Evolutionary conservation across 208 protist genomes (phyloP).

Genomic region (Crithidia bombi): DNA sequence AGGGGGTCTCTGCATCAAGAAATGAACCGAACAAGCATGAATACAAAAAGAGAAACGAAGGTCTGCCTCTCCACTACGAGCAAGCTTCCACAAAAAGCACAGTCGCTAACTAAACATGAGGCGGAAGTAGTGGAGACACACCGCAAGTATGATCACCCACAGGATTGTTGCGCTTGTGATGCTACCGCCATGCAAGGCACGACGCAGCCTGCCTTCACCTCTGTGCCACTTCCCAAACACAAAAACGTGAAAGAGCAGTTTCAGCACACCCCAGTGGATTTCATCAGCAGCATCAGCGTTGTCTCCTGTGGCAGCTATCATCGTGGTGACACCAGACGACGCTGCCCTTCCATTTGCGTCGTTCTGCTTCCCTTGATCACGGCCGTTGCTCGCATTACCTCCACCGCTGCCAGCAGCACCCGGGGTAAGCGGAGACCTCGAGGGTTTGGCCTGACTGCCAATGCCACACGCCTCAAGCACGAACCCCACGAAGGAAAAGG

Average conservation of each 20-base stretch:
- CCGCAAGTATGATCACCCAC: slow-evolving; percentile 35
- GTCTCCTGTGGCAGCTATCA: slow-evolving; percentile 1
- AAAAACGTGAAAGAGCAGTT: slow-evolving; percentile 98
- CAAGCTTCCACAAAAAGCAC: not conserved
- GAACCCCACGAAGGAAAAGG: slow-evolving; percentile 73
- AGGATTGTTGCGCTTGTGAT: slow-evolving; percentile 40
- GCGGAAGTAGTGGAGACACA: slow-evolving; percentile 95
- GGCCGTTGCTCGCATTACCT: too few species aligned
- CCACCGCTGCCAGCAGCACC: not conserved
- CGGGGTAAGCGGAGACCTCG: not conserved
- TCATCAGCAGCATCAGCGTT: slow-evolving; percentile 27
- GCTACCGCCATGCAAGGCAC: slow-evolving; percentile 57
- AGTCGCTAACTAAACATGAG: slow-evolving; percentile 60
- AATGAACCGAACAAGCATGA: not conserved
- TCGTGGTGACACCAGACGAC: not conserved
- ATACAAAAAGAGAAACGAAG: not conserved
- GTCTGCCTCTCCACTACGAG: too few species aligned
- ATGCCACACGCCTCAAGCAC: slow-evolving; percentile 67
- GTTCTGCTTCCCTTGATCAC: not conserved
- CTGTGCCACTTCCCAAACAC: slow-evolving; percentile 87
- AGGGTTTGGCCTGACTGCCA: slow-evolving; percentile 26
- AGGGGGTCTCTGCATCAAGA: too few species aligned
- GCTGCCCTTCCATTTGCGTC: not conserved
- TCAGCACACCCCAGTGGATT: slow-evolving; percentile 89
- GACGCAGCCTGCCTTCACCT: slow-evolving; percentile 37